Evolutionary conservation across 805 yeast species (phyloP), one percentile per base, ranked within the genome.

Genomic region (Starmera amethionina): DNA sequence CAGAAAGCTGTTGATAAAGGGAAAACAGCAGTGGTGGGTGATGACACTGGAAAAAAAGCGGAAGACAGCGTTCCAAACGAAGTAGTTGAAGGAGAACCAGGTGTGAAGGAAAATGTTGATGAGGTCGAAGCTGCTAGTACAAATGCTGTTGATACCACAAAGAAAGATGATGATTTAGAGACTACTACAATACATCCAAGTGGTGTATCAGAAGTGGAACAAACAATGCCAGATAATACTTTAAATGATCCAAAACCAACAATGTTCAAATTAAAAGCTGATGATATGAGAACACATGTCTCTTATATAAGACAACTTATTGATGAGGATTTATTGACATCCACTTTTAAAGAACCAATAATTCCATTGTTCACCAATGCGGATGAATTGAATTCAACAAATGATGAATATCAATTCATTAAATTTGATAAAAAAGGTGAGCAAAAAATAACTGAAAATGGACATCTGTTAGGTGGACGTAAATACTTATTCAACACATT

Each of bases 361-460:
- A 27, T 42, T 4, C 47, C 45, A 4, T 35, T 36, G 4, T 51
- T 46, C 38, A 42, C 48, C 0, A 44, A 46, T 15, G 32, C 39
- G 2, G 49, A 46, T 8, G 37, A 33, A n/a, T 19, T 50, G 11
- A 50, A 44, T 29, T 48, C 52, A 3, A 49, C 42, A 3, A 58
- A 56, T 15, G 63, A 57, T 40, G 69, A 62, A 39, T 64, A 54
- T 39, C 52, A 53, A 32, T 46, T 48, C 8, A 43, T 49, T 4
- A 50, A 50, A 29, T 44, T 47, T 25, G 77, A 73, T 44, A 52
- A 58, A n/a, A 49, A 49, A 16, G 79, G 79, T 16, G 78, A 73
- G 40, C 42, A 50, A 19, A 72, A 73, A 42, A 54, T 73, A 4
- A 54, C 64, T 8, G 46, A 47, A 10, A 57, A 59, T 39, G 77